phyloP scores from a whole-genome alignment of 441 rosid species.

The Brassica hybrid region DNA sequence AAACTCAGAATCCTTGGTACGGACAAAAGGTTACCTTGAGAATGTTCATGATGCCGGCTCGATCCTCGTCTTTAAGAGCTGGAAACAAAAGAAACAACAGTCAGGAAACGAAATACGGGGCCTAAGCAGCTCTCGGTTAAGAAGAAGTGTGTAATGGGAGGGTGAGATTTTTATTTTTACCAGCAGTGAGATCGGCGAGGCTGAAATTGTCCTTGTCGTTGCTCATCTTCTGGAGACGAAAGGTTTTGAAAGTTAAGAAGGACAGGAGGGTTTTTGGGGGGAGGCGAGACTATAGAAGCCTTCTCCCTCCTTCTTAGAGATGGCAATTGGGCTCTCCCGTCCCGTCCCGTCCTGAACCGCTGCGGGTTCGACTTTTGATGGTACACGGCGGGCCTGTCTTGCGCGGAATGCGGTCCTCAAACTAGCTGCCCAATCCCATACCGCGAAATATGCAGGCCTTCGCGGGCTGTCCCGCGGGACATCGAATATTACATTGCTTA shows the following conservation, averaged over 20 bases:
- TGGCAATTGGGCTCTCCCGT: too few species aligned
- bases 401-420: too few species aligned
- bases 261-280: constrained; percentile 12
- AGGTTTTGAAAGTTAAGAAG: neutral
- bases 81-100: neutral
- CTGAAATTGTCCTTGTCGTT: constrained; percentile 60
- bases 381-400: too few species aligned
- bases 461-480: too few species aligned
- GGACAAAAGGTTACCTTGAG: constrained; percentile 56
- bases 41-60: constrained; percentile 66
- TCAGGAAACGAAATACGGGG: neutral
- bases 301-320: too few species aligned
- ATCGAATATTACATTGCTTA: too few species aligned
- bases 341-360: too few species aligned
- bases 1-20: too few species aligned
- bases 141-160: constrained; percentile 2
- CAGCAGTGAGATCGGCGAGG: constrained; percentile 70
- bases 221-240: constrained; percentile 51
- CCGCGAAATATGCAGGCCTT: too few species aligned
- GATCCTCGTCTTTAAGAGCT: constrained; percentile 72
- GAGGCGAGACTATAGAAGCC: constrained; percentile 15
- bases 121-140: constrained; percentile 14
- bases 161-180: constrained; percentile 36
- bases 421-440: too few species aligned
- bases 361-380: too few species aligned